These are phyloP conservation scores for Fusarium dimerum DNA, from an alignment of 2,329 filamentous ascomycete species.

Conservation along the genomic window DNA sequence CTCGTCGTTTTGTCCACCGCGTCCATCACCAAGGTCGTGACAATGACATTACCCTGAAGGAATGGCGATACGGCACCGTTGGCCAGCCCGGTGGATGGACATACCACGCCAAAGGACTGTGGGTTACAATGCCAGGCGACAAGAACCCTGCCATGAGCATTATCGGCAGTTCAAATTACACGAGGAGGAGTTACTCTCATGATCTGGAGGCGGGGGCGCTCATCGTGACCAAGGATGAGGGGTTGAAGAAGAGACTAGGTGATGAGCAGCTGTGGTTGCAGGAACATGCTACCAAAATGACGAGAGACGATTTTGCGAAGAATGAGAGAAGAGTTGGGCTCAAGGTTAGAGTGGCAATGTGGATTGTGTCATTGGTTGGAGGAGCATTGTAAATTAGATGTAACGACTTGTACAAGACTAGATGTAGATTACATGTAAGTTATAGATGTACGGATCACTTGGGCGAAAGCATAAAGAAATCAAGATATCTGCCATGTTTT, in stretches of 20 bases:
- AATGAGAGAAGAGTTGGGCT: slow-evolving; percentile 82
- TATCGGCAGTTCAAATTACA: slow-evolving; percentile 94
- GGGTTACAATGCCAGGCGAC: slow-evolving; percentile 74
- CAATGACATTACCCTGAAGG: slow-evolving; percentile 70
- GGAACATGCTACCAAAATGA: slow-evolving; percentile 68
- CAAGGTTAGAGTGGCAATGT: slow-evolving; percentile 87
- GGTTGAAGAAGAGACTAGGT: slow-evolving; percentile 70
- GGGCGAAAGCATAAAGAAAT: slow-evolving; percentile 5
- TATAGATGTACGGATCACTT: not conserved
- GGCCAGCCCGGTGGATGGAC: slow-evolving; percentile 87
- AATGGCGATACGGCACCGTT: slow-evolving; percentile 84
- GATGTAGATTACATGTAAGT: slow-evolving; percentile 10
- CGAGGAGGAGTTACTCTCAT: slow-evolving; percentile 86
- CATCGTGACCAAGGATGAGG: slow-evolving; percentile 77
- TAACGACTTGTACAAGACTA: slow-evolving; percentile 8
- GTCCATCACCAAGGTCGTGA: slow-evolving; percentile 48
- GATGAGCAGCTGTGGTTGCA: slow-evolving; percentile 81
- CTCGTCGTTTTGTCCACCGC: slow-evolving; percentile 73
- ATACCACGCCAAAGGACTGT: slow-evolving; percentile 95
- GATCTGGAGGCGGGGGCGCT: slow-evolving; percentile 89
- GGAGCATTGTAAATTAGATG: slow-evolving; percentile 68
- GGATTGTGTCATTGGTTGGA: slow-evolving; percentile 83
- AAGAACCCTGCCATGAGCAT: slow-evolving; percentile 74
- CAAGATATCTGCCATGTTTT: slow-evolving; percentile 4
- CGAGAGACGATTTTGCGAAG: slow-evolving; percentile 75